Evolutionary conservation across 2,329 filamentous ascomycete genomes (phyloP).

Genomic region (Fusarium beomiforme): DNA sequence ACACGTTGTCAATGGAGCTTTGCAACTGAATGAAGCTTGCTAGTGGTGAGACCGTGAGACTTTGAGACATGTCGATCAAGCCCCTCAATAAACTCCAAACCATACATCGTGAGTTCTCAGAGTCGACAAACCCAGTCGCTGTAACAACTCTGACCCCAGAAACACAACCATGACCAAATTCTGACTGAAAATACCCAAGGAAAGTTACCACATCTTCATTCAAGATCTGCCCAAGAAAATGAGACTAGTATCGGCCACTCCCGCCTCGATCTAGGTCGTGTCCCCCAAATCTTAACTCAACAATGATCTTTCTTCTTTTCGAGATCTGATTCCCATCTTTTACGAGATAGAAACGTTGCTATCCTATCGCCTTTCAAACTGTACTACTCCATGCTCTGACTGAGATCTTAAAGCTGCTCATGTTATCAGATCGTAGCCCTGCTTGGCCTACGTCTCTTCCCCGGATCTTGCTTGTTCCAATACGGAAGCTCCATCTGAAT

Average conservation of each 20-base stretch:
- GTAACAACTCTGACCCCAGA: not conserved
- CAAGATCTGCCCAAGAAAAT: not conserved
- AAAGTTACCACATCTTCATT: not conserved
- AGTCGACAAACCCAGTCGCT: not conserved
- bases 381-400: not conserved
- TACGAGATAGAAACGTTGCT: slow-evolving; percentile 3
- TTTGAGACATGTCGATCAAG: not conserved
- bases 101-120: not conserved
- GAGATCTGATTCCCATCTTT: slow-evolving; percentile 5
- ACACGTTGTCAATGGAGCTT: not conserved
- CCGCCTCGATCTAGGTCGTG: slow-evolving; percentile 4
- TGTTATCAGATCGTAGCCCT: not conserved
- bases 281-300: not conserved
- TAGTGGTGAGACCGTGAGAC: not conserved
- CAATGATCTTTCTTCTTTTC: not conserved
- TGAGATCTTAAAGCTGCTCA: not conserved
- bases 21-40: not conserved
- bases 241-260: slow-evolving; percentile 29
- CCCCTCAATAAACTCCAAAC: not conserved
- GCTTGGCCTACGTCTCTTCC: not conserved
- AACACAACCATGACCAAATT: not conserved
- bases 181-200: not conserved
- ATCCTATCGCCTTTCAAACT: not conserved
- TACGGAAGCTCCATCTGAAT: not conserved
- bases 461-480: not conserved